Evolutionary conservation across 495 filamentous ascomycete genomes (phyloP).

Genomic region (Penicillium crystallinum): DNA sequence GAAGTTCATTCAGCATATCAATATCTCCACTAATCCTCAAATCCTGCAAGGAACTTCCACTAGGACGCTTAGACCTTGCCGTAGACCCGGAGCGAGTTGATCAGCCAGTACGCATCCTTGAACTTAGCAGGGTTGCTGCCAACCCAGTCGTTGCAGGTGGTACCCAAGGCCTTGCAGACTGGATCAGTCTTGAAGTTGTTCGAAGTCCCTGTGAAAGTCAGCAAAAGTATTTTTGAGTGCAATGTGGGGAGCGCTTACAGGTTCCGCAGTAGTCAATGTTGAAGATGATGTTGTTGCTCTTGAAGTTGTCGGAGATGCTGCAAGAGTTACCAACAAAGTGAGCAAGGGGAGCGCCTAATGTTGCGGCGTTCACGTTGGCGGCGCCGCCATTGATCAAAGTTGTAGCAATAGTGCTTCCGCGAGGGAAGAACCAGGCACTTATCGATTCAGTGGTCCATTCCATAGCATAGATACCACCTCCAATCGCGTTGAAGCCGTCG

Average conservation of each 20-base stretch:
- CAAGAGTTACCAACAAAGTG: background rate
- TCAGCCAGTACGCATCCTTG: background rate
- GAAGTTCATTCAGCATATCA: background rate
- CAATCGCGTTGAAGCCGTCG: slow-evolving; percentile 41
- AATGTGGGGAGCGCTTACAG: background rate
- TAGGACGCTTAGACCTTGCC: background rate
- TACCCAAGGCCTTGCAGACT: background rate
- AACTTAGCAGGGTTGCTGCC: background rate
- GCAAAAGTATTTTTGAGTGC: too few relatives aligned
- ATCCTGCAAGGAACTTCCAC: background rate
- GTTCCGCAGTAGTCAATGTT: background rate
- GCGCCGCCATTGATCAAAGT: background rate
- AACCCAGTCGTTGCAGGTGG: background rate
- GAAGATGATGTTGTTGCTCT: background rate
- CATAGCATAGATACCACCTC: slow-evolving; percentile 50
- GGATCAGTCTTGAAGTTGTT: background rate
- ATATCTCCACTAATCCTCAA: background rate
- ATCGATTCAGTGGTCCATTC: slow-evolving; percentile 51
- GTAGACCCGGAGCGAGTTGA: background rate
- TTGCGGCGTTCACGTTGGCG: background rate
- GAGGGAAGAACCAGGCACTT: slow-evolving; percentile 48
- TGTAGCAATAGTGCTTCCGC: slow-evolving; percentile 22
- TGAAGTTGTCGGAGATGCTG: background rate
- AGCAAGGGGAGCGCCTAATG: background rate
- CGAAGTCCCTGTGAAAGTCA: background rate